Base-by-base conservation (phyloP, 2,329 filamentous ascomycete genomes). In the Ciborinia camelliae region DNA sequence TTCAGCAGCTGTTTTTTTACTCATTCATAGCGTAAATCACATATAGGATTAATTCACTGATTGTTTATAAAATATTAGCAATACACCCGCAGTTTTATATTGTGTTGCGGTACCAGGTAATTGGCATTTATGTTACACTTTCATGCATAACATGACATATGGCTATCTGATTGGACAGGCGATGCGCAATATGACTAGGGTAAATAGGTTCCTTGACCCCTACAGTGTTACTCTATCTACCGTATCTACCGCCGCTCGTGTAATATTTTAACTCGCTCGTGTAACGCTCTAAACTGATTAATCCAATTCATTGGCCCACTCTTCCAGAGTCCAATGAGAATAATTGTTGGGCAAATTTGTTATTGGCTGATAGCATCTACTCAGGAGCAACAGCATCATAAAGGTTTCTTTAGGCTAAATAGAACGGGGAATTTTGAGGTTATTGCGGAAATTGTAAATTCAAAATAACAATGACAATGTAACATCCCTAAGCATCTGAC, bases 351-450 rank as follows among this genome's bases (percentile, higher is more conserved):
- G 26, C 47, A 28, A 28, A 50, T 15, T 20, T 28, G 47, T 50
- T 50, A 50, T 50, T 30, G 6, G 23, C n/a, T 7, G 12, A 55
- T 26, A 8, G n/a, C 12, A 50, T 32, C 8, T 32, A 30, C 48
- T 51, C 48, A 32, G 48, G 10, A 32, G 45, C 39, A 45, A 23
- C n/a, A 45, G 6, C n/a, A n/a, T n/a, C n/a, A n/a, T 20, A 30
- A 2, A 26, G 1, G n/a, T 30, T 26, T 32, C n/a, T 51, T 61
- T 52, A 61, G 58, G 58, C 58, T 61, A 52, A 52, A 60, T 48
- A 20, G 12, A 51, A 61, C 15, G 58, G 45, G 6, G 30, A 39
- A 15, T 48, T 60, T 9, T 5, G 20, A 43, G 26, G 32, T 26
- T 60, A 26, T 50, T 14, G 14, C 43, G 57, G 43, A 26, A n/a